phyloP scores from a whole-genome alignment of 371 early-diverging fungal genomes.

The Mucor circinelloides region DNA sequence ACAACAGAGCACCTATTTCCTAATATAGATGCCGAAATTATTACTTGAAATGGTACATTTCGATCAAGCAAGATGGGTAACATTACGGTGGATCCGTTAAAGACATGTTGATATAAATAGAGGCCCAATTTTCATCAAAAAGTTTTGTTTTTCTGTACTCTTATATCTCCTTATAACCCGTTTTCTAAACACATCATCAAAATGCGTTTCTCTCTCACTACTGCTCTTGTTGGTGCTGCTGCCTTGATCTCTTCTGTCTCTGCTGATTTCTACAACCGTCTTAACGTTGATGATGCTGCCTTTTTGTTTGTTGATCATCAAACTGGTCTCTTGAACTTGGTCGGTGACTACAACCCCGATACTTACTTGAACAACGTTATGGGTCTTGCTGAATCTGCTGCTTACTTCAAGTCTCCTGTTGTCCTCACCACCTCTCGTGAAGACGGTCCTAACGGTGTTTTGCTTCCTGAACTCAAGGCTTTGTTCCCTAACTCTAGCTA shows the following conservation, averaged over 20 bases:
- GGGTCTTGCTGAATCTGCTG: slow-evolving; percentile 33
- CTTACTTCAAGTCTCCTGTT: slow-evolving; percentile 24
- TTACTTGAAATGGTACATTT: not conserved
- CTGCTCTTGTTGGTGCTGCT: slow-evolving; percentile 20
- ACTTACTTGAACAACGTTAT: slow-evolving; percentile 27
- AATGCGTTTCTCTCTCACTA: slow-evolving; percentile 24
- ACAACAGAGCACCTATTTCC: not conserved
- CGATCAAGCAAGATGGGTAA: not conserved
- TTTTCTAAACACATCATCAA: not conserved
- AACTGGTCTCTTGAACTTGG: slow-evolving; percentile 31
- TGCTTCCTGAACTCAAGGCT: slow-evolving; percentile 23
- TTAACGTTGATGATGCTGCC: slow-evolving; percentile 21
- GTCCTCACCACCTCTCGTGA: slow-evolving; percentile 32
- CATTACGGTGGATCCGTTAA: too few species aligned
- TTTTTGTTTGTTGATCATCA: slow-evolving; percentile 36
- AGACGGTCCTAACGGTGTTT: slow-evolving; percentile 32
- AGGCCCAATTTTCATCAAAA: not conserved
- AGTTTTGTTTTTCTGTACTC: not conserved
- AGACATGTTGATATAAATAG: not conserved
- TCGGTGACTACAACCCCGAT: slow-evolving; percentile 26
- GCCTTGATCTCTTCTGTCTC: slow-evolving; percentile 16
- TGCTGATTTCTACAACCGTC: slow-evolving; percentile 26
- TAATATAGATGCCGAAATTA: not conserved
- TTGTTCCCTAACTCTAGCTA: slow-evolving; percentile 30
- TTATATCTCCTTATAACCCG: too few species aligned